A percentile compares a stretch with the other conserved stretches of the same genome.
phyloP scores from a whole-genome alignment of 164 flowering plant species.

The Brasenia schreberi region DNA sequence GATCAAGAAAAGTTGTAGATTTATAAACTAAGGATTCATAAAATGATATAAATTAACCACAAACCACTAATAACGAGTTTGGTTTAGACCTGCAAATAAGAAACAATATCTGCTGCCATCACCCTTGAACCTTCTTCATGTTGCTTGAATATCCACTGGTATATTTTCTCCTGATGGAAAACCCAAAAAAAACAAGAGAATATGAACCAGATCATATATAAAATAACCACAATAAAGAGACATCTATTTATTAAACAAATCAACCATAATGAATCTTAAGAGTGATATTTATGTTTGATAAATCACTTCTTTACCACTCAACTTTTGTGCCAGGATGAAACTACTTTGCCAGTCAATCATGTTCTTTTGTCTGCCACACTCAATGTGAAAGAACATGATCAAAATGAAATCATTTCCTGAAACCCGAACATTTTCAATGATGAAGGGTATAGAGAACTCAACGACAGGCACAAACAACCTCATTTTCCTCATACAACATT shows the following conservation, averaged over 20 bases:
- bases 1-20: too few species aligned
- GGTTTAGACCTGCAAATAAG: constrained; percentile 51
- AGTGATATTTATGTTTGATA: too few species aligned
- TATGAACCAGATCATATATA: too few species aligned
- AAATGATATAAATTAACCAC: too few species aligned
- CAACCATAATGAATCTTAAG: not conserved
- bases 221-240: not conserved
- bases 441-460: too few species aligned
- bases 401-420: too few species aligned
- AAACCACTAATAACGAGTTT: too few species aligned
- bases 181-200: not conserved
- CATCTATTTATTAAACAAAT: not conserved
- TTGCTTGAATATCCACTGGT: constrained; percentile 71
- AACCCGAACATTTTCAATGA: too few species aligned
- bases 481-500: too few species aligned
- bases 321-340: not conserved
- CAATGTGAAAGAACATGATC: not conserved
- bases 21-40: too few species aligned
- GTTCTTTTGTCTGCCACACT: not conserved
- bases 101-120: constrained; percentile 37
- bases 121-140: constrained; percentile 73
- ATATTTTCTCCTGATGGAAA: constrained; percentile 62
- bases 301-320: not conserved
- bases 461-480: too few species aligned
- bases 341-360: not conserved